Conservation (phyloP, 169 alveolate genomes). For the Amoebophrya sp. region DNA sequence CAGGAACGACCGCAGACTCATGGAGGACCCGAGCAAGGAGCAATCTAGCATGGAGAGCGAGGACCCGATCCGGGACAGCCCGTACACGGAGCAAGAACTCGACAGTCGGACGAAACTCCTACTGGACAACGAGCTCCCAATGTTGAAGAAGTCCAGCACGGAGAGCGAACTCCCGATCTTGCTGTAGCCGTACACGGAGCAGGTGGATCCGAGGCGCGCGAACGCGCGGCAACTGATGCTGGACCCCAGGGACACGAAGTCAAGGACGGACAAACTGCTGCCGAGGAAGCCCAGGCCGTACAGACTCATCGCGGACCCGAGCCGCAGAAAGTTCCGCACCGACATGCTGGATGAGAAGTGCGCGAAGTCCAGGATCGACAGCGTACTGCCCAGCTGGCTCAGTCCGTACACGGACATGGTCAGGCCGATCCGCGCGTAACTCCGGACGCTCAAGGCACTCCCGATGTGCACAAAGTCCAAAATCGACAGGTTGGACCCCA, state of each 20-base stretch:
- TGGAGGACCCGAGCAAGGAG: constrained; percentile 27
- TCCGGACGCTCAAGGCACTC: background rate
- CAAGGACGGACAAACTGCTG: constrained; percentile 48
- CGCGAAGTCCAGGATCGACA: constrained; percentile 44
- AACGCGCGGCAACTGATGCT: background rate
- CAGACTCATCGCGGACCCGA: background rate
- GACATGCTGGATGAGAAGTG: background rate
- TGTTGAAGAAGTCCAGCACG: background rate
- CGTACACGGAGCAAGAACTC: background rate
- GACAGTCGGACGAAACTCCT: background rate
- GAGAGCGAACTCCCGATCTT: background rate
- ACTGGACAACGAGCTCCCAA: background rate
- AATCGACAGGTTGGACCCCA: background rate
- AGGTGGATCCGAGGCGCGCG: constrained; percentile 7
- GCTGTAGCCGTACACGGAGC: background rate
- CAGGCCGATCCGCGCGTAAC: constrained; percentile 27
- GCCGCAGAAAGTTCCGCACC: background rate
- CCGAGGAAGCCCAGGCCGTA: constrained; percentile 35
- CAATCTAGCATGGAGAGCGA: constrained; percentile 1
- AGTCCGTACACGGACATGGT: constrained; percentile 22
- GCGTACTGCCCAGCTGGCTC: constrained; percentile 48
- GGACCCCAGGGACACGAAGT: background rate
- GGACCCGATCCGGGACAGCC: background rate
- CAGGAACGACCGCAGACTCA: constrained; percentile 28
- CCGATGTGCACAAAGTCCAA: constrained; percentile 37